These are phyloP conservation scores for Harringtonia lauricola DNA, from an alignment of 2,329 filamentous ascomycete species.

Conservation along the genomic window DNA sequence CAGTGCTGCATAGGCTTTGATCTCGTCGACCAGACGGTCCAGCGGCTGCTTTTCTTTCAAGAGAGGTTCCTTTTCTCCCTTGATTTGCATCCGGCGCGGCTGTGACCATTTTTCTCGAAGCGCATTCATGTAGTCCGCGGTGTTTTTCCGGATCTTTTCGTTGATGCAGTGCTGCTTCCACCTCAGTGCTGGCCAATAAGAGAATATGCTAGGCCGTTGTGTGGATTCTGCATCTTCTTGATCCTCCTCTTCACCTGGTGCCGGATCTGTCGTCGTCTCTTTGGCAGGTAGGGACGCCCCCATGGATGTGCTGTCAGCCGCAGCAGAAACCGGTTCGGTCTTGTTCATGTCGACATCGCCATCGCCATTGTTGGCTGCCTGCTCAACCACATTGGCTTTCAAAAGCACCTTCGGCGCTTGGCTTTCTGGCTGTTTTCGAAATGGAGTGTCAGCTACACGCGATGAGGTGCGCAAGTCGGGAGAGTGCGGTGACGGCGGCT, in stretches of 20 bases:
- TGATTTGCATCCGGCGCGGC: conserved; percentile 34
- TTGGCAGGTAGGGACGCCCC: no score
- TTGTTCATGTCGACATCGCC: no score
- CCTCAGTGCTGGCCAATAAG: conserved; percentile 10
- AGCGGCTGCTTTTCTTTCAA: conserved; percentile 33
- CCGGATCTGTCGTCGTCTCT: neutral
- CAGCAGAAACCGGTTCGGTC: no score
- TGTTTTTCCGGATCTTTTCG: conserved; percentile 33
- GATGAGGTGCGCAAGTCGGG: conserved; percentile 2
- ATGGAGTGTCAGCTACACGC: conserved; percentile 5
- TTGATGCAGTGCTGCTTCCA: conserved; percentile 26
- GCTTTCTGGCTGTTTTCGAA: neutral
- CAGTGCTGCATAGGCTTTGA: conserved; percentile 30
- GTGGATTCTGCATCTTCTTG: conserved; percentile 4
- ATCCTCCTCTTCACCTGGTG: neutral
- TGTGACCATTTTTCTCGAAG: conserved; percentile 34
- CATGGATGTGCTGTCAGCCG: no score
- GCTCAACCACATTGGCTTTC: no score
- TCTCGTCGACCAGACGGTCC: conserved; percentile 27
- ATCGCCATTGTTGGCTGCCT: no score
- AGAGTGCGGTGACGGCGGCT: neutral
- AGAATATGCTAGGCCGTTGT: conserved; percentile 5
- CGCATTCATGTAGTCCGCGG: conserved; percentile 33
- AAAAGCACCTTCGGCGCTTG: no score
- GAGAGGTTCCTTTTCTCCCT: conserved; percentile 36